phyloP scores from a whole-genome alignment of 2,329 filamentous ascomycete species.

The Cercospora zeina region DNA sequence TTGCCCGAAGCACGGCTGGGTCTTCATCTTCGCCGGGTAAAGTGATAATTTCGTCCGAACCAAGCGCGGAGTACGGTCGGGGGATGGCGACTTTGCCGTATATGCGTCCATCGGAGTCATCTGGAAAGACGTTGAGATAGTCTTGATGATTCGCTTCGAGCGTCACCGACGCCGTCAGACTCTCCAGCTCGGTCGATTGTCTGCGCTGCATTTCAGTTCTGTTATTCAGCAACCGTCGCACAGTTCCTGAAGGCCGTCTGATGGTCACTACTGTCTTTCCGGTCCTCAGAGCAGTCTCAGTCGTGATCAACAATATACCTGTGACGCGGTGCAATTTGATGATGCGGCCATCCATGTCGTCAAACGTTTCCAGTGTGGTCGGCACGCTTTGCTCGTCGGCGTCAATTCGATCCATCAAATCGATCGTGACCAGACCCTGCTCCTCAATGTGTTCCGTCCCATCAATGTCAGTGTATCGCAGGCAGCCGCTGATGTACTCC shows the following conservation, averaged over 20 bases:
- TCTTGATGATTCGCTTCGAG: constrained; percentile 31
- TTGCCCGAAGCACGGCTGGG: constrained; percentile 65
- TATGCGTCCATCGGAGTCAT: constrained; percentile 31
- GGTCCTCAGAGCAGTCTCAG: constrained; percentile 62
- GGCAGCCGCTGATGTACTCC: constrained; percentile 82
- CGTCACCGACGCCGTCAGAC: constrained; percentile 30
- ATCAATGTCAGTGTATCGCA: constrained; percentile 73
- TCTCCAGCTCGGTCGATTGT: constrained; percentile 17
- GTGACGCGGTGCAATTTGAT: constrained; percentile 69
- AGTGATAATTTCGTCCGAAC: constrained; percentile 53
- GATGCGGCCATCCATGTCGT: constrained; percentile 64
- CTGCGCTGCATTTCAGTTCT: constrained; percentile 25
- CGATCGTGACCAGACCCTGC: constrained; percentile 88
- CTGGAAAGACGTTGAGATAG: constrained; percentile 36
- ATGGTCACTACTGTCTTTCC: constrained; percentile 39
- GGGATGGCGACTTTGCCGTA: constrained; percentile 55
- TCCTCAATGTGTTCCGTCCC: constrained; percentile 80
- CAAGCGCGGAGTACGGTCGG: constrained; percentile 34
- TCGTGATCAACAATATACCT: constrained; percentile 71
- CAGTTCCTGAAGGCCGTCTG: constrained; percentile 37
- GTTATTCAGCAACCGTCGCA: constrained; percentile 27
- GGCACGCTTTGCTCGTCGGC: constrained; percentile 63
- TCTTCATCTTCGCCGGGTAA: constrained; percentile 65
- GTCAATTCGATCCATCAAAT: constrained; percentile 59
- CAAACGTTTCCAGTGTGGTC: constrained; percentile 61